Evolutionary conservation across 371 early-diverging fungal genomes (phyloP).

Genomic region (Dinochytrium kinnereticum): DNA sequence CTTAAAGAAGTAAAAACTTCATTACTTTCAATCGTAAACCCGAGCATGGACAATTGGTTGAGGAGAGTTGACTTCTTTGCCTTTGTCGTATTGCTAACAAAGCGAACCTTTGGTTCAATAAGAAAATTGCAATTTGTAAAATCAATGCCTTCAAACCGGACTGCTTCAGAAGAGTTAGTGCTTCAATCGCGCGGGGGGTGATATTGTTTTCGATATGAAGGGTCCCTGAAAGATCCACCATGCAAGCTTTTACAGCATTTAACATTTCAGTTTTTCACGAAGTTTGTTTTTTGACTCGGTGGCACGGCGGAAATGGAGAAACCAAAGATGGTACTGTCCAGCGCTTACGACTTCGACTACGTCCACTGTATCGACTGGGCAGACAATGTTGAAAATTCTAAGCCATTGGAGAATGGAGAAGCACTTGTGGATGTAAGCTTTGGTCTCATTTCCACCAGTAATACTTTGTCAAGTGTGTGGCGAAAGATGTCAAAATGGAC

Average conservation of each 20-base stretch:
- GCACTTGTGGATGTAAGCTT: neutral
- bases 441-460: neutral
- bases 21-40: constrained; percentile 66
- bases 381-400: neutral
- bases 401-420: neutral
- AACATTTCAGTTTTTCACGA: neutral
- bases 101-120: constrained; percentile 46
- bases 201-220: constrained; percentile 75
- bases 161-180: constrained; percentile 65
- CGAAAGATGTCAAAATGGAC: no score
- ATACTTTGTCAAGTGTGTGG: no score
- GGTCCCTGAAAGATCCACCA: constrained; percentile 80
- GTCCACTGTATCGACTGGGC: constrained; percentile 13
- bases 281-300: no score
- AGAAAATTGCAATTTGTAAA: neutral
- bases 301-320: neutral
- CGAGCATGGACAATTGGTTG: constrained; percentile 60
- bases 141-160: constrained; percentile 61
- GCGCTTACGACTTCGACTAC: constrained; percentile 7
- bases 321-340: neutral
- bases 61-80: constrained; percentile 63
- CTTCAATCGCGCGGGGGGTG: constrained; percentile 73
- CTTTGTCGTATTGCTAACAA: constrained; percentile 87
- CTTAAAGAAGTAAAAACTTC: constrained; percentile 83
- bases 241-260: constrained; percentile 49